A percentile compares a stretch with the other conserved stretches of the same genome.
Conservation (phyloP, 345 rosid genomes). For the Populus ilicifolia region DNA sequence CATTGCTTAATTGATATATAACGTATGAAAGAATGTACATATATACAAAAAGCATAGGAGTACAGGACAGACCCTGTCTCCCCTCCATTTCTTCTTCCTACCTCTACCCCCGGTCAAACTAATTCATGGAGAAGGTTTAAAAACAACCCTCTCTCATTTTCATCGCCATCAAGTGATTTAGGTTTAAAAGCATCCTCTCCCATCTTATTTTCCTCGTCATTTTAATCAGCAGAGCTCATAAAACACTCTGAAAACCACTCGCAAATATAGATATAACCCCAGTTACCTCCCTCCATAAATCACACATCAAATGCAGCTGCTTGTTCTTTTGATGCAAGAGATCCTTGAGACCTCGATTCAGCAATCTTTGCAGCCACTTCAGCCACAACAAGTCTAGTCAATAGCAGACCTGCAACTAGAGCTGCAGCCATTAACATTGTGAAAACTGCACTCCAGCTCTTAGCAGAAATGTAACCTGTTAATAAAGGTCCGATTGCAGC, state of each 20-base stretch:
- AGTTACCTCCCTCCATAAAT: background rate
- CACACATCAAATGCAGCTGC: constrained; percentile 25
- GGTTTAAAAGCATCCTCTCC: constrained; percentile 24
- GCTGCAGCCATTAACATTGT: constrained; percentile 93
- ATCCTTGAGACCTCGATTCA: constrained; percentile 37
- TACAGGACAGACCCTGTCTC: background rate
- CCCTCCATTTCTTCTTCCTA: background rate
- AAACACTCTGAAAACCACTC: constrained; percentile 8
- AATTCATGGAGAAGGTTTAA: no score
- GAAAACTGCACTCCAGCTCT: constrained; percentile 87
- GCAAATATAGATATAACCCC: background rate
- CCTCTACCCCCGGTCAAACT: no score
- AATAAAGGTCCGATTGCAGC: constrained; percentile 93
- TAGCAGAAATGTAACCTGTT: constrained; percentile 80
- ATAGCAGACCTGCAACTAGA: constrained; percentile 65
- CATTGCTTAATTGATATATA: constrained; percentile 5
- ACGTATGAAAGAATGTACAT: constrained; percentile 14
- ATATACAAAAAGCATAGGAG: background rate
- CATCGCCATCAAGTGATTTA: no score
- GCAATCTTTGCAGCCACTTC: constrained; percentile 70
- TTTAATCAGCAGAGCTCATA: constrained; percentile 2
- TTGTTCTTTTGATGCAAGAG: constrained; percentile 19
- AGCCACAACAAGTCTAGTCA: constrained; percentile 71
- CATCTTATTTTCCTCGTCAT: constrained; percentile 19
- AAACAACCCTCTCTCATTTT: no score